Evolutionary conservation across 2,329 filamentous ascomycete species (phyloP), one percentile per base, ranked within the genome.

Genomic region (Malbranchea zuffiana): DNA sequence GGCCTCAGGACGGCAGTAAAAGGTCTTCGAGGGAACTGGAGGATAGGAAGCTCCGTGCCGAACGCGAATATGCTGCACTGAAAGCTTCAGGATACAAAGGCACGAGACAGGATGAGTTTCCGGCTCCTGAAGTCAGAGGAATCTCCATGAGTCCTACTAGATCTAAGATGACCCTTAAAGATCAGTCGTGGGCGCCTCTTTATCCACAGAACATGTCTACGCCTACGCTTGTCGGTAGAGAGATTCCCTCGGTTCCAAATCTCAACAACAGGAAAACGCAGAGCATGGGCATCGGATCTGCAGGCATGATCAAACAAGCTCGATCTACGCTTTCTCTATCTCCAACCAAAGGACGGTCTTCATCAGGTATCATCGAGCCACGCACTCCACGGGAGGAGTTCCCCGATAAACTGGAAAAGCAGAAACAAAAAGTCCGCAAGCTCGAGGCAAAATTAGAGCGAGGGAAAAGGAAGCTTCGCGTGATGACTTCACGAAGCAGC

Each of bases 351-450:
- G 26, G 26, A 34, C 32, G 32, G 8, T 34, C 33, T 13, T 26
- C 33, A n/a, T 19, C 18, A 24, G 11, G 36, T 16, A 18, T 18
- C 20, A 30, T 25, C 35, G 26, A 35, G 13, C 16, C 8, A 10
- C 15, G 20, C 20, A 7, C 13, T 72, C 21, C 65, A 63, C 40
- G 63, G 61, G 26, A 62, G 68, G 16, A 63, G 65, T 2, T 74
- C 71, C 2, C 71, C 4, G 61, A 68, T 33, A 69, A 67, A 47
- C 71, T 77, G 47, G 61, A 67, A 40, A 75, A 72, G 43, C 56
- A 78, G 20, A 59, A 65, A 26, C 75, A 74, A 55, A 66, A 71
- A 35, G 73, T 78, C 19, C 75, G 71, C 45, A 67, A 77, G 44
- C 63, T 78, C 8, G 74, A 79, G 47, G 52, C 60, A 8, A 75